Evolutionary conservation across 352 stramenopile species (phyloP).

Genomic region (Aphanomyces stellatus): DNA sequence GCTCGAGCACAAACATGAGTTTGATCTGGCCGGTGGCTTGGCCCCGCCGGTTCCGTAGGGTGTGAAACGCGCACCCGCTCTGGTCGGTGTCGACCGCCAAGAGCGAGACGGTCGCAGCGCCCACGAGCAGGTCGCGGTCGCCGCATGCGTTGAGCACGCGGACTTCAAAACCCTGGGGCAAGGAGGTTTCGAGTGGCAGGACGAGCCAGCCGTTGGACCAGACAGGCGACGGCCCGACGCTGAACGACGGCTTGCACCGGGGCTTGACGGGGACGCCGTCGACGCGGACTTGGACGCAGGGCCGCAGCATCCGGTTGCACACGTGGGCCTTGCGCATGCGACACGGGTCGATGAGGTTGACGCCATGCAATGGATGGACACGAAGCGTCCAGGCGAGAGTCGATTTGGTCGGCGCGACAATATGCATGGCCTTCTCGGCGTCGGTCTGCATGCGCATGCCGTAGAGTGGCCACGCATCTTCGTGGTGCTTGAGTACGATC

Average conservation of each 20-base stretch:
- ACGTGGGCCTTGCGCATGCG: conserved; percentile 5
- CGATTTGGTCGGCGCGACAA: not conserved
- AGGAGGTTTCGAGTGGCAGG: not conserved
- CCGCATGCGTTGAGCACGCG: not conserved
- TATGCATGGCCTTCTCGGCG: not conserved
- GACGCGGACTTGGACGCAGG: not conserved
- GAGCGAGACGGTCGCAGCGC: not conserved
- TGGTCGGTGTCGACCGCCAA: not conserved
- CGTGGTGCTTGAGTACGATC: not conserved
- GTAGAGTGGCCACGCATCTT: not conserved
- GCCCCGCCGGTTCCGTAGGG: not conserved
- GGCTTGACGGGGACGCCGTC: not conserved
- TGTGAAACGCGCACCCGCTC: not conserved
- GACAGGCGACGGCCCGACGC: not conserved
- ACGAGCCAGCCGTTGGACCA: conserved; percentile 15
- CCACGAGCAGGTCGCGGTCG: conserved; percentile 2
- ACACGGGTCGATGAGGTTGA: conserved; percentile 7
- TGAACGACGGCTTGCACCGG: conserved; percentile 1
- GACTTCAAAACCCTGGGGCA: not conserved
- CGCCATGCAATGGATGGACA: conserved; percentile 14
- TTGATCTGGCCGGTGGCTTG: conserved; percentile 17
- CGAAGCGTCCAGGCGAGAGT: not conserved
- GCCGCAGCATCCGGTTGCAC: conserved; percentile 5
- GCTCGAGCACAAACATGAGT: conserved; percentile 7
- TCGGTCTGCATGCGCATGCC: not conserved